Base-by-base conservation (phyloP, 768 basidiomycete species). In the Hypholoma sublateritium region DNA sequence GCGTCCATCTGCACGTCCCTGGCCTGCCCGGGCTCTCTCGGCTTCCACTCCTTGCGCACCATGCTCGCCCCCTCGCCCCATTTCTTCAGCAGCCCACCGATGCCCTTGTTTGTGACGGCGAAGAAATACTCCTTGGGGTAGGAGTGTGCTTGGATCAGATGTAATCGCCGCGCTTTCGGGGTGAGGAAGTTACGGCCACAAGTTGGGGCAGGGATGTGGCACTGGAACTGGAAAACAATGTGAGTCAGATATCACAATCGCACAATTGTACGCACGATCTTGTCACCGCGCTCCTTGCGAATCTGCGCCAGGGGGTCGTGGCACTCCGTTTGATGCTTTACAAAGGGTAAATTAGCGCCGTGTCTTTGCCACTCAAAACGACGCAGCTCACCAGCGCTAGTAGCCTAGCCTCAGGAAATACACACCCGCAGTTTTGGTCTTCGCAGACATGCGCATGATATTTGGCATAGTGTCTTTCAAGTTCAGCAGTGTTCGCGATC, bases 91-190 rank as follows among this genome's bases (percentile, higher is more conserved):
- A 94, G 73, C 3, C 88, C 90, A 12, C 91, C 92, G 12, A 94
- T 84, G 19, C 94, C 94, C 67, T 91, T 93, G 72, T 95, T 95
- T 14, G 91, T 94, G 17, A 96, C 88, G 17, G 89, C 84, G 68
- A 95, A 96, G 72, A 93, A 95, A 70, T 88, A 96, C 65, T 94
- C 84, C 67, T 91, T 91, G 4, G 93, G 93, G 67, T 88, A 96
- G 50, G 80, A 83, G 64, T 96, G 94, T 13, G 78, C 83, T 63
- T 87, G 80, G 45, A 95, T 91, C 51, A 96, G 80, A 74, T 95
- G 94, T 43, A 90, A 75, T 21, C 94, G 76, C 16, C 94, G 80
- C 14, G 82, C 72, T 70, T 90, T 93, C 0, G 93, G 94, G 1
- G 83, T 87, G 7, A 72, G 66, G 68, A 94, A 95, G 11, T 77